Conservation (phyloP, 352 stramenopile genomes). For the Phytophthora tentaculata region DNA sequence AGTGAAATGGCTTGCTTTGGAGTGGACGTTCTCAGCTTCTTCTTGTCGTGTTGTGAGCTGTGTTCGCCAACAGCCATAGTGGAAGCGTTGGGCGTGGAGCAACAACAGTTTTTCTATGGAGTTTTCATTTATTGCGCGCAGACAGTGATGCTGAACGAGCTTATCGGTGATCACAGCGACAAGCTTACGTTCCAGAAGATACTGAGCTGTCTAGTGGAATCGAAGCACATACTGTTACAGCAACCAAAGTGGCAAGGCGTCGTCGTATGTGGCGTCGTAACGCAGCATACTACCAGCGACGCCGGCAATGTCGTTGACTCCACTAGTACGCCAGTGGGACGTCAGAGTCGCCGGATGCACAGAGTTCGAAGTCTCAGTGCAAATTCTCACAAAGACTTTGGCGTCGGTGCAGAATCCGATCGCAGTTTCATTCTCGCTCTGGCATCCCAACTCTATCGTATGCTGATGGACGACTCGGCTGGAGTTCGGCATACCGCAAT, state of each 20-base stretch:
- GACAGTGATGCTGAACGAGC: conserved; percentile 58
- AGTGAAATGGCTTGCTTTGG: conserved; percentile 51
- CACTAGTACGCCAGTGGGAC: conserved; percentile 11
- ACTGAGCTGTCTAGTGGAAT: conserved; percentile 49
- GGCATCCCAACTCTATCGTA: conserved; percentile 59
- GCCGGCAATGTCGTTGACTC: conserved; percentile 7
- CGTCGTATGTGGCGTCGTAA: conserved; percentile 49
- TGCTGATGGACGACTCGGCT: conserved; percentile 68
- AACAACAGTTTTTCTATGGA: conserved; percentile 79
- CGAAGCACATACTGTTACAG: conserved; percentile 68
- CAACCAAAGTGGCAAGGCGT: conserved; percentile 68
- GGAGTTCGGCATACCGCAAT: conserved; percentile 55
- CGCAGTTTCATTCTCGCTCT: conserved; percentile 74
- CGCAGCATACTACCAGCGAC: conserved; percentile 18
- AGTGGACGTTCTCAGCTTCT: conserved; percentile 54
- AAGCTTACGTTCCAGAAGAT: conserved; percentile 30
- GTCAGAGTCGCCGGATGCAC: conserved; percentile 27
- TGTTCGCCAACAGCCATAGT: conserved; percentile 41
- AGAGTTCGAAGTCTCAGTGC: conserved; percentile 58
- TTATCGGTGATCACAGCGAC: conserved; percentile 51
- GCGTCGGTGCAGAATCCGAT: conserved; percentile 71
- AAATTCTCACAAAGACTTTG: conserved; percentile 68
- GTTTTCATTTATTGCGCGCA: conserved; percentile 72
- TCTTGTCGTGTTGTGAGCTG: conserved; percentile 52
- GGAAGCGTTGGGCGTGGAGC: conserved; percentile 53